Percentiles rank a stretch among this genome's conserved stretches.
Evolutionary conservation across 129 eudicot species (phyloP).

Genomic region (Solidago caesia): DNA sequence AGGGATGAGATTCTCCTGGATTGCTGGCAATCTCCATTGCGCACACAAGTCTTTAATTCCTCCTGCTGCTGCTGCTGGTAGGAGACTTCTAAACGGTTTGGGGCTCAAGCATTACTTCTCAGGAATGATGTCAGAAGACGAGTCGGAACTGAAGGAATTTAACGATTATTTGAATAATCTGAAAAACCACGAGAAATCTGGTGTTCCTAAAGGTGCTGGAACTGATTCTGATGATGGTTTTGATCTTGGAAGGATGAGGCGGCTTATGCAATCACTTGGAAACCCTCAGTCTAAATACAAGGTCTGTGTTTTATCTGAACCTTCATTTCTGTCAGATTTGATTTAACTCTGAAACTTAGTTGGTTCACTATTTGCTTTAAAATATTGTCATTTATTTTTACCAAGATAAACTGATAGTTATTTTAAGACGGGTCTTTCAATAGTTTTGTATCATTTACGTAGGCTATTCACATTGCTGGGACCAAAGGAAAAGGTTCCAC

Average conservation of each 20-base stretch:
- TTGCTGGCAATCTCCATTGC: not conserved
- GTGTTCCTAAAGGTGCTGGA: slow-evolving; percentile 91
- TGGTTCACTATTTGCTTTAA: not conserved
- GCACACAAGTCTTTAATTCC: slow-evolving; percentile 14
- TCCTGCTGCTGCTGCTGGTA: not conserved
- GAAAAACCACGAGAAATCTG: slow-evolving; percentile 79
- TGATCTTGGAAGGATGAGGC: slow-evolving; percentile 86
- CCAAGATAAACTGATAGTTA: not conserved
- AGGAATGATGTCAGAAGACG: slow-evolving; percentile 33
- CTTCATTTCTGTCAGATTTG: too few relatives aligned
- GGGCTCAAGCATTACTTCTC: slow-evolving; percentile 40
- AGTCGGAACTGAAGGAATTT: slow-evolving; percentile 54
- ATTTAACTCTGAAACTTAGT: too few relatives aligned
- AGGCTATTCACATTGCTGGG: slow-evolving; percentile 92
- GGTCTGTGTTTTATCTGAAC: slow-evolving; percentile 35
- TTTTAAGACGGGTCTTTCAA: slow-evolving; percentile 3
- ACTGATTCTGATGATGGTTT: slow-evolving; percentile 87
- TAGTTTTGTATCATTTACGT: slow-evolving; percentile 3
- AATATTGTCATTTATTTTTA: not conserved
- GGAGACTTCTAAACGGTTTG: slow-evolving; percentile 8
- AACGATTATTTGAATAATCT: slow-evolving; percentile 62
- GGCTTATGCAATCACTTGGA: slow-evolving; percentile 69
- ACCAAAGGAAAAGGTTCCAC: slow-evolving; percentile 99
- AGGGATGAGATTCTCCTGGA: slow-evolving; percentile 24
- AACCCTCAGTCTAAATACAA: slow-evolving; percentile 83